Evolutionary conservation across 148 eudicot species (phyloP).

Genomic region (Heliamphora exappendiculata): DNA sequence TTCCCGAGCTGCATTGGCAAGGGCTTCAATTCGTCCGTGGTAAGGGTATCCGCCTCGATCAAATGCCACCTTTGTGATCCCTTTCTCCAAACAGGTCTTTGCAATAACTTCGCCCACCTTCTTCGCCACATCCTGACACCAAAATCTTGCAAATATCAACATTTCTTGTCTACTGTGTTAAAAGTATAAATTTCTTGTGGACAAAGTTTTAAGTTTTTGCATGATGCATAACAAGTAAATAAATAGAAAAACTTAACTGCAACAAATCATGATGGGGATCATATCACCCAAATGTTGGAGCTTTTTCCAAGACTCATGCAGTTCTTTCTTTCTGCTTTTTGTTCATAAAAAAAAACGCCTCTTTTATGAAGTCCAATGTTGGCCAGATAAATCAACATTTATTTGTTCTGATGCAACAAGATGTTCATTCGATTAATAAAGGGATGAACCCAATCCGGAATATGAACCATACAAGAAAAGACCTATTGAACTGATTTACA

Average conservation of each 20-base stretch:
- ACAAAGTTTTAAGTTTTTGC: too few species aligned
- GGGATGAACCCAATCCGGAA: too few species aligned
- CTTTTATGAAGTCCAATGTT: too few species aligned
- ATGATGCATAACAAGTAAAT: not conserved
- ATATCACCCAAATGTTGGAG: not conserved
- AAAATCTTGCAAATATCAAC: not conserved
- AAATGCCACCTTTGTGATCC: slow-evolving; percentile 21
- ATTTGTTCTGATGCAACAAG: too few species aligned
- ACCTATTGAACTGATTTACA: too few species aligned
- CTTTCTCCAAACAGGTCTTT: slow-evolving; percentile 24
- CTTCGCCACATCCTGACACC: slow-evolving; percentile 25
- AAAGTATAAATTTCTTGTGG: too few species aligned
- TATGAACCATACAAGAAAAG: too few species aligned
- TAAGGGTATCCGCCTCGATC: slow-evolving; percentile 24
- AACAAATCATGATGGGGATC: not conserved
- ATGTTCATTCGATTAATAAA: too few species aligned
- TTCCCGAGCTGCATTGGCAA: slow-evolving; percentile 24
- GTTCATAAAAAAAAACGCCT: not conserved
- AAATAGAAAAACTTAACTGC: not conserved
- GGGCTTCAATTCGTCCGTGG: slow-evolving; percentile 22
- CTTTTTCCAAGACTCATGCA: too few species aligned
- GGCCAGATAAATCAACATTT: too few species aligned
- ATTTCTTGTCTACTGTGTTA: not conserved
- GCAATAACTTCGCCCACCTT: slow-evolving; percentile 23
- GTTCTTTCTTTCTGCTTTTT: not conserved